A percentile compares a stretch with the other conserved stretches of the same genome.
phyloP scores from a whole-genome alignment of 2,329 filamentous ascomycete species.

The Chaetothyriales sp. region DNA sequence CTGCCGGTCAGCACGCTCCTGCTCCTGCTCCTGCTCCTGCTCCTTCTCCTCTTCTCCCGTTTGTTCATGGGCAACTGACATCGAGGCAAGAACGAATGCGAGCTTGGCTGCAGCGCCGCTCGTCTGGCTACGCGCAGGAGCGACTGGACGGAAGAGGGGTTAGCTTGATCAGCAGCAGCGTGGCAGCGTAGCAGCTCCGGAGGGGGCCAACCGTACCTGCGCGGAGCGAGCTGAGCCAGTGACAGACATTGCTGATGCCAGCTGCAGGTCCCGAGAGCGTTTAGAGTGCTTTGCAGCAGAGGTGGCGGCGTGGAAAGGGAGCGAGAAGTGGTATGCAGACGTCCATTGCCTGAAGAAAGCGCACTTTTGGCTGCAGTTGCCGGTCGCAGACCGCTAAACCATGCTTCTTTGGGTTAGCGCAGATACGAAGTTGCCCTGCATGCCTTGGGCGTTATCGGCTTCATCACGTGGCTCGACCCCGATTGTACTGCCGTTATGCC shows the following conservation, averaged over 20 bases:
- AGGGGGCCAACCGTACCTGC: neutral
- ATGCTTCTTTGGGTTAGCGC: neutral
- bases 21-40: neutral
- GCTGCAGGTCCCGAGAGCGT: neutral
- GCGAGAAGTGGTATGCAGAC: neutral
- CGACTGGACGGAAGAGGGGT: conserved; percentile 13
- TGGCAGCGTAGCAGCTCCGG: neutral
- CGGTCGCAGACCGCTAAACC: neutral
- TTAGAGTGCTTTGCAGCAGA: neutral
- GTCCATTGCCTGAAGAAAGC: neutral
- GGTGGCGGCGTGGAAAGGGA: neutral
- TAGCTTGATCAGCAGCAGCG: neutral
- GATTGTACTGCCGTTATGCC: too few species aligned
- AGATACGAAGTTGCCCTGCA: too few species aligned
- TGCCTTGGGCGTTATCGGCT: too few species aligned
- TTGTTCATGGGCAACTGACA: conserved; percentile 7
- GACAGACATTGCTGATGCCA: neutral
- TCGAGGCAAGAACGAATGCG: conserved; percentile 13
- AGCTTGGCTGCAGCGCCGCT: conserved; percentile 6
- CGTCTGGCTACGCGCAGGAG: conserved; percentile 15
- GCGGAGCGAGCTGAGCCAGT: conserved; percentile 1
- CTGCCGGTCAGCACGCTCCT: conserved; percentile 1
- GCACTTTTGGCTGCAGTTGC: neutral
- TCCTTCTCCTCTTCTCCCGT: too few species aligned
- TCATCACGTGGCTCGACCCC: neutral